Conservation (phyloP, 305 asterid genomes). For the Fraxinus albicans region DNA sequence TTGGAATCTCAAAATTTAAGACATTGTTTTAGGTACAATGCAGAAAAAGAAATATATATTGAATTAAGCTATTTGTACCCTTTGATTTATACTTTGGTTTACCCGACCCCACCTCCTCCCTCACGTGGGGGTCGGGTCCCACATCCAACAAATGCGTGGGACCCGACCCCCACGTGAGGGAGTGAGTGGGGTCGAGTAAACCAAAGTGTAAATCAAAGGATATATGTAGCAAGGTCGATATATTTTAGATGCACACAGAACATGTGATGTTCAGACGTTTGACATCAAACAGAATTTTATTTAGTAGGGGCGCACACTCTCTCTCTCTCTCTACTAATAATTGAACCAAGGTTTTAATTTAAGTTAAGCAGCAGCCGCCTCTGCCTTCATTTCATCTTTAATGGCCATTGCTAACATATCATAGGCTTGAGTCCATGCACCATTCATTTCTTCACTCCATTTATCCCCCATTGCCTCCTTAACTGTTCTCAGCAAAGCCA, state of each 20-base stretch:
- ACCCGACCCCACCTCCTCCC: no score
- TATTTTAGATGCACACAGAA: background rate
- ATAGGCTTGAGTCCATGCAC: conserved; percentile 57
- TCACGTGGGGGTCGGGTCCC: no score
- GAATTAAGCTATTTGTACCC: no score
- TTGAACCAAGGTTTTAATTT: background rate
- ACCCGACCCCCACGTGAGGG: no score
- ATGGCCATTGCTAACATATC: conserved; percentile 62
- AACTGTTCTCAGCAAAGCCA: conserved; percentile 52
- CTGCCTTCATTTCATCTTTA: conserved; percentile 43
- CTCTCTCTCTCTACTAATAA: conserved; percentile 9
- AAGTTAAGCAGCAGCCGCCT: conserved; percentile 16
- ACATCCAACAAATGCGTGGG: no score
- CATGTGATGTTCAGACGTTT: conserved; percentile 8
- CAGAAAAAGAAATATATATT: no score
- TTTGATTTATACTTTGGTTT: no score
- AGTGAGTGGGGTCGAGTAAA: no score
- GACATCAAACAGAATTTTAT: background rate
- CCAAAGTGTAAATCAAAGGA: no score
- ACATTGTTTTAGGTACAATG: background rate
- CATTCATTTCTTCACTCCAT: conserved; percentile 53
- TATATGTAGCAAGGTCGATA: no score
- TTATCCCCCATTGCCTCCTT: conserved; percentile 53
- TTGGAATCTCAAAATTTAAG: background rate
- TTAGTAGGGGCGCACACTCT: background rate